A percentile compares a stretch with the other conserved stretches of the same genome.
These are phyloP conservation scores for Trametopsis cervina DNA, from an alignment of 768 basidiomycete genomes.

Conservation along the genomic window DNA sequence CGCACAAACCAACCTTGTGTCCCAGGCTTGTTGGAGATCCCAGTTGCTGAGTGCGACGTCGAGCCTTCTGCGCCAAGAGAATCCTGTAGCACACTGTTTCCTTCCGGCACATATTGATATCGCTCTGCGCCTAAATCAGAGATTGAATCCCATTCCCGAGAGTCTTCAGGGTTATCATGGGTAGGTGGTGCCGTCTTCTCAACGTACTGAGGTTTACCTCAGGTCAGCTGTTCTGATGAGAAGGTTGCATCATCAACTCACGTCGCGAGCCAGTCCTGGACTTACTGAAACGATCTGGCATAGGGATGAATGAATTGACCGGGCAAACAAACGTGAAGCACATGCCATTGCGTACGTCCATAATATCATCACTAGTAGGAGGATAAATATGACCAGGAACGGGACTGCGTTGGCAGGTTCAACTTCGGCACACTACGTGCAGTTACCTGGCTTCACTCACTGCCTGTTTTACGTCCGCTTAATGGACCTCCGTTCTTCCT, in stretches of 20 bases:
- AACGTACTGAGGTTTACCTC: slow-evolving; percentile 23
- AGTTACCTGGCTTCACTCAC: too few species aligned
- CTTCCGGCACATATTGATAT: slow-evolving; percentile 7
- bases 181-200: slow-evolving; percentile 17
- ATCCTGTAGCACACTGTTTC: background rate
- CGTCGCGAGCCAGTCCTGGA: slow-evolving; percentile 64
- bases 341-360: slow-evolving; percentile 77
- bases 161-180: slow-evolving; percentile 8
- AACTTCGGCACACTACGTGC: too few species aligned
- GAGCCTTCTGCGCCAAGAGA: background rate
- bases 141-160: slow-evolving; percentile 19
- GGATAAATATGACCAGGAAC: slow-evolving; percentile 53
- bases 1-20: background rate
- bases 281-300: slow-evolving; percentile 57
- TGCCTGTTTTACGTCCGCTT: slow-evolving; percentile 47
- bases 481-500: slow-evolving; percentile 33
- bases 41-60: background rate
- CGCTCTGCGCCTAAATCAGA: slow-evolving; percentile 16
- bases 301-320: too few species aligned
- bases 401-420: slow-evolving; percentile 48
- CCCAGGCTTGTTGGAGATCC: slow-evolving; percentile 1
- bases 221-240: too few species aligned
- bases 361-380: slow-evolving; percentile 62
- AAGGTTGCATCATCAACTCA: too few species aligned
- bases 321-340: slow-evolving; percentile 3